Conservation (phyloP, 768 basidiomycete species). For the Ramaria rubella region DNA sequence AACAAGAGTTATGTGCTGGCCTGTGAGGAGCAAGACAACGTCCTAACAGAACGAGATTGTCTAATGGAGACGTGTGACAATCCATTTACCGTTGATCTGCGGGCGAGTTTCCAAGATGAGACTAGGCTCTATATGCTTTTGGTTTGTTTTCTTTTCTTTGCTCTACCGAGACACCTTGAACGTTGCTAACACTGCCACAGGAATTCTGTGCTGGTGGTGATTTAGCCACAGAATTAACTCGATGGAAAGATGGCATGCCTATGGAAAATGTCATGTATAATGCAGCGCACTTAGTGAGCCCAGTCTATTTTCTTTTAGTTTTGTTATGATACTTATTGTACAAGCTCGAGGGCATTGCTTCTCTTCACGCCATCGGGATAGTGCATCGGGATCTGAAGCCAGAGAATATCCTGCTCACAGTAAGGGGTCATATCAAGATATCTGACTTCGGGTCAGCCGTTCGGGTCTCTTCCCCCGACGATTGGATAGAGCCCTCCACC, state of each 20-base stretch:
- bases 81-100: background rate
- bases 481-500: background rate
- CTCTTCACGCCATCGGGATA: constrained; percentile 74
- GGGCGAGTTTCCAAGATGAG: background rate
- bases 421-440: constrained; percentile 80
- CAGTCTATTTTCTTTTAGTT: background rate
- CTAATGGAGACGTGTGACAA: background rate
- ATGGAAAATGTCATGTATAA: background rate
- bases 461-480: background rate
- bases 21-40: background rate
- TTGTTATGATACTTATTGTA: background rate
- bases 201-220: background rate
- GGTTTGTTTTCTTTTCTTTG: background rate
- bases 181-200: background rate
- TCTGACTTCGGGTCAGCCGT: constrained; percentile 79
- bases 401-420: constrained; percentile 88
- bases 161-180: background rate
- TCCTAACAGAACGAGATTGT: background rate
- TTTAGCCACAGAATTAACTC: background rate
- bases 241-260: background rate
- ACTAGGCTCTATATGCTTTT: background rate
- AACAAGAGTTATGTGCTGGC: background rate
- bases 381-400: constrained; percentile 97
- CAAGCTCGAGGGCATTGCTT: background rate
- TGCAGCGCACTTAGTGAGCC: background rate